These are phyloP conservation scores for Leccinum subgranulosum DNA, from an alignment of 768 basidiomycete species.

Conservation along the genomic window DNA sequence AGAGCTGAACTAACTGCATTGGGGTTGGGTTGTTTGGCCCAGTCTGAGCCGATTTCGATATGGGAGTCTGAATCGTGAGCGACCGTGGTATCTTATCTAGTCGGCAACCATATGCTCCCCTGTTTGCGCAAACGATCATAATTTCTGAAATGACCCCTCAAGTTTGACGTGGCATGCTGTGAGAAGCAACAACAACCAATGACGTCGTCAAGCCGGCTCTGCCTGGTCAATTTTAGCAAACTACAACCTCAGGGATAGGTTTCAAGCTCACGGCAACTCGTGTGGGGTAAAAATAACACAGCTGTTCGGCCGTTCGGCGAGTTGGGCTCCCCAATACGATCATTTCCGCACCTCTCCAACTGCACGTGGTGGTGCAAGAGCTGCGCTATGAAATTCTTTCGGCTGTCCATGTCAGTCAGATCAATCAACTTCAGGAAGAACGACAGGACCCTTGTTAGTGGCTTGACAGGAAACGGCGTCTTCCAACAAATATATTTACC, in stretches of 20 bases:
- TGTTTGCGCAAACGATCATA: neutral
- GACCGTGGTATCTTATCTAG: slow-evolving; percentile 10
- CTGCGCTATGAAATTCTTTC: slow-evolving; percentile 3
- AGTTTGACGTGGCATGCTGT: slow-evolving; percentile 1
- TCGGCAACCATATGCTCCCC: neutral
- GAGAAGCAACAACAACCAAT: neutral
- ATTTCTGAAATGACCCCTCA: neutral
- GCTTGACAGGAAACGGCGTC: slow-evolving; percentile 2
- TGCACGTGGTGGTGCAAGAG: neutral
- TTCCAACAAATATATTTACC: neutral
- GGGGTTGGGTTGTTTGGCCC: neutral
- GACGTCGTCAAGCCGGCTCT: neutral
- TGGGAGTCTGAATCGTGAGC: neutral
- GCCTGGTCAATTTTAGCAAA: neutral
- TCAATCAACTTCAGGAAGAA: neutral
- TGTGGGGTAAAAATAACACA: neutral
- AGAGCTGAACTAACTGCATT: neutral
- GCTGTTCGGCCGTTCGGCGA: neutral
- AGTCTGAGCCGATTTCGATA: neutral
- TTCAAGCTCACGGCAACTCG: neutral
- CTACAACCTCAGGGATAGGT: neutral
- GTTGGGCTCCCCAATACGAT: neutral
- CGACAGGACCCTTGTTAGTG: slow-evolving; percentile 10
- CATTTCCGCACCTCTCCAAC: neutral
- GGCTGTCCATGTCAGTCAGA: neutral